These are phyloP conservation scores for Aciculoconidium aculeatum DNA, from an alignment of 805 yeast genomes.

Conservation along the genomic window DNA sequence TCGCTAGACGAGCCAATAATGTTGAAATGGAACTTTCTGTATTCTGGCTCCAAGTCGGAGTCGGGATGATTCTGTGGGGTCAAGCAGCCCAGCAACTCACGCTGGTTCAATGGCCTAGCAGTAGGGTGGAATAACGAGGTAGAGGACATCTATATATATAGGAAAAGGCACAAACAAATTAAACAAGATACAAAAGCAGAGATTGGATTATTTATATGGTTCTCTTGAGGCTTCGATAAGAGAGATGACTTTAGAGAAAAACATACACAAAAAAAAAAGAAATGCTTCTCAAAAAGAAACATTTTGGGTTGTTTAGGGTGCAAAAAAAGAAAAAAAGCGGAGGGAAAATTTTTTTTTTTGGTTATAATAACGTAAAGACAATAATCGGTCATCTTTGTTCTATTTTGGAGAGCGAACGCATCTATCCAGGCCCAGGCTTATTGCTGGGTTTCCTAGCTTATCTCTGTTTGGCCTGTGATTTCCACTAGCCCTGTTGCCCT, in stretches of 20 bases:
- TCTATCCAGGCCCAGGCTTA: no score
- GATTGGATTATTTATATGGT: neutral
- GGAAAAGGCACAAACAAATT: constrained; percentile 1
- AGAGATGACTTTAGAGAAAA: constrained; percentile 6
- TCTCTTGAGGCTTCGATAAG: constrained; percentile 2
- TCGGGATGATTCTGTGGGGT: constrained; percentile 21
- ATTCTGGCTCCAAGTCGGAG: constrained; percentile 4
- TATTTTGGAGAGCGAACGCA: no score
- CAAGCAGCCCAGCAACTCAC: constrained; percentile 25
- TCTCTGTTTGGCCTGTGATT: no score
- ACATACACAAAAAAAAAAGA: constrained; percentile 2
- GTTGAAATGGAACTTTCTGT: neutral
- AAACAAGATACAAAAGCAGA: constrained; percentile 1
- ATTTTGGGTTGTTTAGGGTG: neutral
- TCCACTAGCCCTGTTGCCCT: no score
- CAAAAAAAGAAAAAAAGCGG: neutral
- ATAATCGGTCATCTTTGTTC: no score
- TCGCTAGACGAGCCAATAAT: constrained; percentile 2
- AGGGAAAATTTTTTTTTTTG: no score
- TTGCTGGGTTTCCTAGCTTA: no score
- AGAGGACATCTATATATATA: constrained; percentile 2
- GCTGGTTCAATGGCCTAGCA: constrained; percentile 21
- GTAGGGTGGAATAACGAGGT: constrained; percentile 28
- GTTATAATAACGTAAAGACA: no score
- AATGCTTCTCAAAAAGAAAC: constrained; percentile 2